phyloP scores from a whole-genome alignment of 1,139 yeast genomes.

The Blastobotrys petasosporus region DNA sequence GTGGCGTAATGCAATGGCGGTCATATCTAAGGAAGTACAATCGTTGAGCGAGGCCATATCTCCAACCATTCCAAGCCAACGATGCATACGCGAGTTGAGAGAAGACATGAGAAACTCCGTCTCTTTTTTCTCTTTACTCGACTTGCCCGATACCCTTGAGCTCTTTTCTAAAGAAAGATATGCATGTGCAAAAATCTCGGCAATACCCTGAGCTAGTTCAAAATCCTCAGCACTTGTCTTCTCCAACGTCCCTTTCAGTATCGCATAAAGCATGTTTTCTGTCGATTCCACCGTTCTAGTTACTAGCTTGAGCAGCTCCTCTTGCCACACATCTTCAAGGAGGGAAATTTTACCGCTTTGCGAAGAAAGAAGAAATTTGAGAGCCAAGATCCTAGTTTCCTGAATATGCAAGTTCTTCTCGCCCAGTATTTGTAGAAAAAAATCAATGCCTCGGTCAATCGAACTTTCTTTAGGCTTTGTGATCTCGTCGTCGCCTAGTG shows the following conservation, averaged over 20 bases:
- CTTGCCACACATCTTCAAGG: slow-evolving; percentile 26
- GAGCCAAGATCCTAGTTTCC: slow-evolving; percentile 38
- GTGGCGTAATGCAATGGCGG: slow-evolving; percentile 25
- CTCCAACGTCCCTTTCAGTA: slow-evolving; percentile 6
- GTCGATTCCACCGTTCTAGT: slow-evolving; percentile 19
- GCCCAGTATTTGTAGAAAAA: slow-evolving; percentile 35
- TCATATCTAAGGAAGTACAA: neutral
- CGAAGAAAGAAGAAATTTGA: slow-evolving; percentile 8
- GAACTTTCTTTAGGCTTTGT: slow-evolving; percentile 17
- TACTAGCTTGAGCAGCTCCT: slow-evolving; percentile 19
- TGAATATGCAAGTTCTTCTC: slow-evolving; percentile 38
- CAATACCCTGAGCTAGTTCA: slow-evolving; percentile 23
- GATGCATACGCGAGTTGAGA: slow-evolving; percentile 12
- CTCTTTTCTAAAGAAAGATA: slow-evolving; percentile 16
- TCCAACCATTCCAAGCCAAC: slow-evolving; percentile 23
- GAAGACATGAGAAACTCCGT: slow-evolving; percentile 14
- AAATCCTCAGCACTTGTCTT: slow-evolving; percentile 26
- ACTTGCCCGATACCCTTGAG: neutral
- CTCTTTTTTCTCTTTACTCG: slow-evolving; percentile 4
- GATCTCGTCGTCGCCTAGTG: slow-evolving; percentile 26
- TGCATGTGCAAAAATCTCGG: slow-evolving; percentile 4
- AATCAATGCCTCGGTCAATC: slow-evolving; percentile 24
- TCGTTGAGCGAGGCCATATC: slow-evolving; percentile 15
- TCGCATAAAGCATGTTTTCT: slow-evolving; percentile 19
- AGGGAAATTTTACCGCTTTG: slow-evolving; percentile 12